Evolutionary conservation across 139 green algal species (phyloP).

Genomic region (Asterochloris erici): DNA sequence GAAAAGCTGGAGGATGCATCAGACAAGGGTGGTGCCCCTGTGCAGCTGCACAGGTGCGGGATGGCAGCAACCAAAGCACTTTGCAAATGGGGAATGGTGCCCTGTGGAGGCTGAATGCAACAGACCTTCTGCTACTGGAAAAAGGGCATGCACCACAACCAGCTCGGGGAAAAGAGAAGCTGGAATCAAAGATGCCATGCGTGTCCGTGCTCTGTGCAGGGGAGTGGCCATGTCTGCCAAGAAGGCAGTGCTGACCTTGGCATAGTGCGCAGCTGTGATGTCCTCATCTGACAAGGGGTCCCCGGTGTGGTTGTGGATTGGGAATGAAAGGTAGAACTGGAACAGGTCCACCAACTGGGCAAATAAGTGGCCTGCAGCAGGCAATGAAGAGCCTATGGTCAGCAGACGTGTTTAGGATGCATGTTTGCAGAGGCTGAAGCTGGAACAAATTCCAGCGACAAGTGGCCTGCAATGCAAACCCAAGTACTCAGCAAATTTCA

Average conservation of each 20-base stretch:
- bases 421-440: too few species aligned
- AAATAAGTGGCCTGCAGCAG: constrained; percentile 54
- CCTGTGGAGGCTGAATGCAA: neutral
- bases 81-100: neutral
- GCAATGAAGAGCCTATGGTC: neutral
- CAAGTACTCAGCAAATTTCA: too few species aligned
- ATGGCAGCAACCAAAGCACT: neutral
- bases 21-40: neutral
- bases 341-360: constrained; percentile 86
- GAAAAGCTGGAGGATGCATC: too few species aligned
- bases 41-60: neutral
- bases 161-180: neutral
- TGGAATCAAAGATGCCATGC: neutral
- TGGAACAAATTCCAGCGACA: neutral
- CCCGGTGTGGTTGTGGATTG: constrained; percentile 93
- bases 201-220: neutral
- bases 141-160: neutral
- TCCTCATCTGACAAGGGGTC: constrained; percentile 84
- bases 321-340: constrained; percentile 85
- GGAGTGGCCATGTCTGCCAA: neutral
- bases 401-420: neutral
- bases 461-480: too few species aligned
- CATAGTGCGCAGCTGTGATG: constrained; percentile 65
- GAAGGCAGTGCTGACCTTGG: constrained; percentile 37
- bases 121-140: neutral